Evolutionary conservation across 352 stramenopile genomes (phyloP).

Genomic region (Pythium apleroticum): DNA sequence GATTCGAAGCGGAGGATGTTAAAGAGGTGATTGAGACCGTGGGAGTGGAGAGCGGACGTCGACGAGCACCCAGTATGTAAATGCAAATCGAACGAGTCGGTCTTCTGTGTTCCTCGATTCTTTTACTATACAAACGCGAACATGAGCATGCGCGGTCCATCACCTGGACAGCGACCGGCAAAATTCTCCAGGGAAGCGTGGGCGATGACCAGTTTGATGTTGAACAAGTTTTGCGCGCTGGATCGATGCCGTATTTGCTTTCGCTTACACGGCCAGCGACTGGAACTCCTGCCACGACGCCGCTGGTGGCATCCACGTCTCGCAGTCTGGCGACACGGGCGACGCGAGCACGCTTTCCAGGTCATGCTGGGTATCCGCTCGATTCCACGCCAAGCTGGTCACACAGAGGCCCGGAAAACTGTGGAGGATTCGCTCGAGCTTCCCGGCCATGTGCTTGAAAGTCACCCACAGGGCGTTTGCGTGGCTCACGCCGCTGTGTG

Average conservation of each 20-base stretch:
- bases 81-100: no score
- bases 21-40: background rate
- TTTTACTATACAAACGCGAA: no score
- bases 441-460: constrained; percentile 1
- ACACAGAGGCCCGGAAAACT: background rate
- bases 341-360: background rate
- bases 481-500: no score
- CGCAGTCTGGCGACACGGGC: background rate
- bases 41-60: no score
- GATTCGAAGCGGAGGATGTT: background rate
- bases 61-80: no score
- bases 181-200: no score
- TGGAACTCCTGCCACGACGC: background rate
- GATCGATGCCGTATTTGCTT: no score
- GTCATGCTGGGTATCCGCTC: background rate
- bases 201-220: no score
- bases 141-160: no score
- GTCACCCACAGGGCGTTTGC: background rate
- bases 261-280: background rate
- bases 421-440: background rate
- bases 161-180: no score
- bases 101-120: no score
- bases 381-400: background rate
- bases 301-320: background rate
- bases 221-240: no score